These are phyloP conservation scores for Massariosphaeria phaeospora DNA, from an alignment of 495 filamentous ascomycete genomes.

Conservation along the genomic window DNA sequence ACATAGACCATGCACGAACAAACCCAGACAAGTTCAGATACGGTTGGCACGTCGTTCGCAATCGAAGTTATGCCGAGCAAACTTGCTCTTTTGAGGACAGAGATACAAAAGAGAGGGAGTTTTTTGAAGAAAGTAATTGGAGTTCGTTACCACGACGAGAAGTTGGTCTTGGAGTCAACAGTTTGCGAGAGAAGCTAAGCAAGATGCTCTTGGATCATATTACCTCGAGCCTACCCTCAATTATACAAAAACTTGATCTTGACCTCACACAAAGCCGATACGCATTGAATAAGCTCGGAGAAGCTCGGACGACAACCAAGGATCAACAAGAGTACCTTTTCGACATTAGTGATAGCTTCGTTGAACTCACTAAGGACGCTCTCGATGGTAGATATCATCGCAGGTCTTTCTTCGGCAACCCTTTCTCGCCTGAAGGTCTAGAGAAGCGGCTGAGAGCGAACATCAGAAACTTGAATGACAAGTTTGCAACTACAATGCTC, in stretches of 20 bases:
- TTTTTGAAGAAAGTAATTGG: constrained; percentile 18
- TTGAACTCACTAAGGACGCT: not conserved
- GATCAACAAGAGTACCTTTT: constrained; percentile 15
- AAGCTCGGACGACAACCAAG: not conserved
- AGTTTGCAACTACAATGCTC: constrained; percentile 15
- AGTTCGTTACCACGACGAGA: not conserved
- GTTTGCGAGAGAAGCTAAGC: constrained; percentile 8
- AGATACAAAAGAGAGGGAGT: constrained; percentile 8
- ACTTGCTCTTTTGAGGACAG: constrained; percentile 9
- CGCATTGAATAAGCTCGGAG: constrained; percentile 3
- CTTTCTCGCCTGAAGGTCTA: not conserved
- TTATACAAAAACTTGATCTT: not conserved
- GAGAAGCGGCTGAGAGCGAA: constrained; percentile 11
- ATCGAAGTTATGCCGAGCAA: constrained; percentile 6
- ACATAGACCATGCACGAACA: constrained; percentile 15
- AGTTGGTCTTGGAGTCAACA: constrained; percentile 8
- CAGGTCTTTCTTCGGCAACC: constrained; percentile 4
- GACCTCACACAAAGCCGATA: not conserved
- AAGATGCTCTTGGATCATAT: constrained; percentile 21
- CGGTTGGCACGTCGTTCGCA: constrained; percentile 25
- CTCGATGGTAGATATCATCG: constrained; percentile 12
- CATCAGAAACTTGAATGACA: constrained; percentile 18
- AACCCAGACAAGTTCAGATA: constrained; percentile 9
- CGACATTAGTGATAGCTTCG: constrained; percentile 5
- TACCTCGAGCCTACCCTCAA: not conserved